phyloP scores from a whole-genome alignment of 306 rosid genomes.

The Begonia loranthoides region DNA sequence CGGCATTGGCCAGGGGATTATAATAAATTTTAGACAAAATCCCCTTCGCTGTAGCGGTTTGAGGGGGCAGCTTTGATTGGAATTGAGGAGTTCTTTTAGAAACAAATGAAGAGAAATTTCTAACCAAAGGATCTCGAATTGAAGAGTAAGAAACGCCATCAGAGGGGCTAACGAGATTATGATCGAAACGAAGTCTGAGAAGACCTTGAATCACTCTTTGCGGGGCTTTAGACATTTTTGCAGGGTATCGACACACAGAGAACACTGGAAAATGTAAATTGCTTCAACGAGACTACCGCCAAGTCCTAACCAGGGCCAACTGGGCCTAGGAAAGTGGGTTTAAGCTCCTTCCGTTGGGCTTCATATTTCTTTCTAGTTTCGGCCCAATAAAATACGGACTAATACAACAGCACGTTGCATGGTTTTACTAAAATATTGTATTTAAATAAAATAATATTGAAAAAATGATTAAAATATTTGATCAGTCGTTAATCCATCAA shows the following conservation, averaged over 20 bases:
- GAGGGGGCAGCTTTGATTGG: slow-evolving; percentile 8
- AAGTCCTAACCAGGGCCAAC: no score
- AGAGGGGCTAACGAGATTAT: slow-evolving; percentile 11
- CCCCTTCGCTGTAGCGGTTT: slow-evolving; percentile 7
- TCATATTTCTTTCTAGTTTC: no score
- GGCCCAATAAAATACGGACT: no score
- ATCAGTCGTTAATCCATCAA: no score
- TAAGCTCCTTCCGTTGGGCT: no score
- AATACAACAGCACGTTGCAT: no score
- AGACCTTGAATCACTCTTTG: slow-evolving; percentile 38
- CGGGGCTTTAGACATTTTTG: slow-evolving; percentile 26
- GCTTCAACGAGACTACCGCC: no score
- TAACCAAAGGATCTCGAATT: slow-evolving; percentile 8
- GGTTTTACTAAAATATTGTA: no score
- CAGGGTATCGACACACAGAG: neutral
- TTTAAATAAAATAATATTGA: no score
- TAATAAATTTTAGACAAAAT: slow-evolving; percentile 8
- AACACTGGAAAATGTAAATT: no score
- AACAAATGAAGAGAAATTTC: slow-evolving; percentile 4
- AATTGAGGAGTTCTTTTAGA: neutral
- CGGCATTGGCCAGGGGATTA: slow-evolving; percentile 1
- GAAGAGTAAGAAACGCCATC: slow-evolving; percentile 8
- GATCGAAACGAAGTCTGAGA: slow-evolving; percentile 26
- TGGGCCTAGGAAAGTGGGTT: no score
- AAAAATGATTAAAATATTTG: no score